Conservation (phyloP, 2,329 filamentous ascomycete genomes). For the Ilyonectria mors-panacis region DNA sequence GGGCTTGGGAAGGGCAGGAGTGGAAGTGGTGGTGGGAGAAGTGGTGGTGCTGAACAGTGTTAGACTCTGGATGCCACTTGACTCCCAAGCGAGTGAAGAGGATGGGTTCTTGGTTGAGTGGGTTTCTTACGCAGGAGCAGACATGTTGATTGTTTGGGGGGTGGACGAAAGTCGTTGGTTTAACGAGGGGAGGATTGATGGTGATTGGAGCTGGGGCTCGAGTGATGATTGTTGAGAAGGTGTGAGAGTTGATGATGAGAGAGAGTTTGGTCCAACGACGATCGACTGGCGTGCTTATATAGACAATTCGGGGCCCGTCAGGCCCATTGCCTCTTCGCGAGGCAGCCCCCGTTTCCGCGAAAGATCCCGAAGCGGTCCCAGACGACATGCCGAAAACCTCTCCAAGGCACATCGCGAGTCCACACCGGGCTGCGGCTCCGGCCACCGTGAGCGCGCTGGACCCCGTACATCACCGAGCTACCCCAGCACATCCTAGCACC, state of each 20-base stretch:
- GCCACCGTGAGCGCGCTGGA: slow-evolving; percentile 3
- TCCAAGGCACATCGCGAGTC: slow-evolving; percentile 25
- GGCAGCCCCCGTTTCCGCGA: slow-evolving; percentile 21
- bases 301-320: slow-evolving; percentile 32
- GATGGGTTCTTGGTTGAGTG: neutral
- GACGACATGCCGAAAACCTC: slow-evolving; percentile 22
- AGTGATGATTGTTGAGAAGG: slow-evolving; percentile 45
- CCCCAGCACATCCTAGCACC: slow-evolving; percentile 26
- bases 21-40: slow-evolving; percentile 39
- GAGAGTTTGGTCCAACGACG: slow-evolving; percentile 26
- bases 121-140: slow-evolving; percentile 40
- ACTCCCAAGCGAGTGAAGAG: slow-evolving; percentile 25
- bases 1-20: slow-evolving; percentile 34
- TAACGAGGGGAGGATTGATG: slow-evolving; percentile 21
- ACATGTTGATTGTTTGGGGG: slow-evolving; percentile 42
- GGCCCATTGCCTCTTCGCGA: slow-evolving; percentile 31
- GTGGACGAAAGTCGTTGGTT: slow-evolving; percentile 37
- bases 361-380: slow-evolving; percentile 22
- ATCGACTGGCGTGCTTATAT: slow-evolving; percentile 44
- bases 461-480: neutral
- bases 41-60: slow-evolving; percentile 40
- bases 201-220: slow-evolving; percentile 40
- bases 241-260: slow-evolving; percentile 41
- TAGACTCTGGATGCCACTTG: slow-evolving; percentile 33
- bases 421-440: slow-evolving; percentile 25